A percentile compares a stretch with the other conserved stretches of the same genome.
Evolutionary conservation across 2,329 filamentous ascomycete genomes (phyloP).

Genomic region (Scolecobasidium constrictum): DNA sequence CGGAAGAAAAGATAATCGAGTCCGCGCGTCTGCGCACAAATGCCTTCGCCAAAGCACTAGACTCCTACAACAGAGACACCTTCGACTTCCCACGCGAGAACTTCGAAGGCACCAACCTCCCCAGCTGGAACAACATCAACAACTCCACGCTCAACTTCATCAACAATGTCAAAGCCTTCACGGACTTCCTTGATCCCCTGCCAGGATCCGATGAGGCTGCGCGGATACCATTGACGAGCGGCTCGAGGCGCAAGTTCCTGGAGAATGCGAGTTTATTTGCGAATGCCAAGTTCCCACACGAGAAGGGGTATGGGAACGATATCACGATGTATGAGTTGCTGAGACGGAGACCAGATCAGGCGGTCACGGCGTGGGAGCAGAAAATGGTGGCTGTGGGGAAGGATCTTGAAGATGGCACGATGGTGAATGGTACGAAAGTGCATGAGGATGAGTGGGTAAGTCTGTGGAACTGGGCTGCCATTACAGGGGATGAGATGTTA

Average conservation of each 20-base stretch:
- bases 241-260: neutral
- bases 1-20: neutral
- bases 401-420: neutral
- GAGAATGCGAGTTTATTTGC: neutral
- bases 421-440: neutral
- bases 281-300: neutral
- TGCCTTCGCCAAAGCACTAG: neutral
- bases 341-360: neutral
- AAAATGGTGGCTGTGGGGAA: neutral
- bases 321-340: slow-evolving; percentile 1
- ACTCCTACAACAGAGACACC: neutral
- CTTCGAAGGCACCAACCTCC: neutral
- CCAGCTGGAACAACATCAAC: neutral
- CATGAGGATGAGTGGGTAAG: neutral
- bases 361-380: slow-evolving; percentile 3
- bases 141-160: neutral
- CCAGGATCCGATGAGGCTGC: neutral
- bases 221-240: neutral
- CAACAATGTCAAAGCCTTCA: neutral
- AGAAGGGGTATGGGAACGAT: neutral
- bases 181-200: neutral
- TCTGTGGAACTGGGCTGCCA: slow-evolving; percentile 8
- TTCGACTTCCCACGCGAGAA: too few relatives aligned
- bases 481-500: slow-evolving; percentile 1
- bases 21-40: neutral